phyloP scores from a whole-genome alignment of 1,284 basidiomycete genomes.

The Naganishia sp. region DNA sequence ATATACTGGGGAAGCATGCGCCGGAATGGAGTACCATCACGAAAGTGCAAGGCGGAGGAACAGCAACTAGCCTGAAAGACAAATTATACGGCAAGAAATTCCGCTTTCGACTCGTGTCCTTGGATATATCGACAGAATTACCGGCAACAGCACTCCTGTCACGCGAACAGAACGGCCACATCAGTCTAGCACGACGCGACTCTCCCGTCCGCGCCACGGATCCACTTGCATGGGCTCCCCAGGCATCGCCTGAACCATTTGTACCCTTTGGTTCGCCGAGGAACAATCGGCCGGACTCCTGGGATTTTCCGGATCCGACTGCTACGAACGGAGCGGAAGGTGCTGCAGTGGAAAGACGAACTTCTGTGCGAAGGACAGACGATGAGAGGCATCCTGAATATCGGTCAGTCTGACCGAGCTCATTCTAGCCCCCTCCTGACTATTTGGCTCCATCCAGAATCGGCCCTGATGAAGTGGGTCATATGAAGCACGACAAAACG shows the following conservation, averaged over 20 bases:
- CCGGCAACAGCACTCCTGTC: not conserved
- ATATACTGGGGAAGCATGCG: not conserved
- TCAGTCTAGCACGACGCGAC: not conserved
- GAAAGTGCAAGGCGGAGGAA: not conserved
- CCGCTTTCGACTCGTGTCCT: not conserved
- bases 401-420: not conserved
- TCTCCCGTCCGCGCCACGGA: too few species aligned
- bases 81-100: conserved; percentile 3
- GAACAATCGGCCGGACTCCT: conserved; percentile 5
- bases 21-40: conserved; percentile 10
- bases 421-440: not conserved
- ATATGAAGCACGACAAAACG: not conserved
- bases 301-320: conserved; percentile 2
- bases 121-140: not conserved
- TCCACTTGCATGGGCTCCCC: too few species aligned
- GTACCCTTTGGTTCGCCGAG: not conserved
- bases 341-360: too few species aligned
- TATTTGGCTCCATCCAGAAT: not conserved
- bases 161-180: not conserved
- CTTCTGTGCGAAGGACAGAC: not conserved
- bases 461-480: conserved; percentile 2
- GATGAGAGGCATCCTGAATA: not conserved
- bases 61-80: not conserved
- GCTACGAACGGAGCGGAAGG: too few species aligned
- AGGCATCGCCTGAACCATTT: not conserved